Evolutionary conservation across 768 basidiomycete species (phyloP).

Genomic region (Podaxis rugospora): DNA sequence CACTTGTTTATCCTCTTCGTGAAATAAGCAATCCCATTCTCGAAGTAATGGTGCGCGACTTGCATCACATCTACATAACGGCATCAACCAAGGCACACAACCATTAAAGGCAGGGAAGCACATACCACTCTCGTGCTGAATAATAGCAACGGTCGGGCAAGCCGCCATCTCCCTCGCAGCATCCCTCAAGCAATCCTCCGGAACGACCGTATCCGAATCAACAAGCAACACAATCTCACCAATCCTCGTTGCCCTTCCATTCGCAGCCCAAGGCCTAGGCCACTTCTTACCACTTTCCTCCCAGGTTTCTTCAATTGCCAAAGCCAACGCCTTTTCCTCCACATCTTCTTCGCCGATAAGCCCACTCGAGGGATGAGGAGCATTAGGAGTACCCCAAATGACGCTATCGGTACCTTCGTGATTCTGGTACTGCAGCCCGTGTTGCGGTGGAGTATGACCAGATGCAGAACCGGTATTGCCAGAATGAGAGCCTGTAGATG

Average conservation of each 20-base stretch:
- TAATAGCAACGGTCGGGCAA: conserved; percentile 73
- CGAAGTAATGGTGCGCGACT: conserved; percentile 83
- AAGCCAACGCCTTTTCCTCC: conserved; percentile 66
- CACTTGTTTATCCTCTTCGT: conserved; percentile 74
- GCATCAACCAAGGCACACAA: background rate
- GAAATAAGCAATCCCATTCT: conserved; percentile 84
- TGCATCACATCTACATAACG: conserved; percentile 60
- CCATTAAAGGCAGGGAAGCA: conserved; percentile 21
- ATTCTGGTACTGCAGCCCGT: conserved; percentile 65
- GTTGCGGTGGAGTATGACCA: conserved; percentile 25
- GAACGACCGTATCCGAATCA: conserved; percentile 74
- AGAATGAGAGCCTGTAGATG: conserved; percentile 12
- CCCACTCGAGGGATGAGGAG: conserved; percentile 2
- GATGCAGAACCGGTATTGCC: conserved; percentile 13
- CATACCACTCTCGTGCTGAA: conserved; percentile 76
- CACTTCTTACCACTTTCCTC: conserved; percentile 47
- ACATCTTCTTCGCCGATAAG: conserved; percentile 37
- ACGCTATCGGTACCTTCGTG: conserved; percentile 54
- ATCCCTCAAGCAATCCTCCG: conserved; percentile 82
- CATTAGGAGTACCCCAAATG: conserved; percentile 19
- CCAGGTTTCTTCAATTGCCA: conserved; percentile 71
- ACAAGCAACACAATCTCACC: conserved; percentile 78
- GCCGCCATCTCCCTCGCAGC: conserved; percentile 79
- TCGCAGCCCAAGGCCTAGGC: conserved; percentile 66
- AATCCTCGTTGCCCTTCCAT: conserved; percentile 63